Percentiles rank a stretch among this genome's conserved stretches.
These are phyloP conservation scores for Closterium sp. DNA, from an alignment of 139 green algal species.

Conservation along the genomic window DNA sequence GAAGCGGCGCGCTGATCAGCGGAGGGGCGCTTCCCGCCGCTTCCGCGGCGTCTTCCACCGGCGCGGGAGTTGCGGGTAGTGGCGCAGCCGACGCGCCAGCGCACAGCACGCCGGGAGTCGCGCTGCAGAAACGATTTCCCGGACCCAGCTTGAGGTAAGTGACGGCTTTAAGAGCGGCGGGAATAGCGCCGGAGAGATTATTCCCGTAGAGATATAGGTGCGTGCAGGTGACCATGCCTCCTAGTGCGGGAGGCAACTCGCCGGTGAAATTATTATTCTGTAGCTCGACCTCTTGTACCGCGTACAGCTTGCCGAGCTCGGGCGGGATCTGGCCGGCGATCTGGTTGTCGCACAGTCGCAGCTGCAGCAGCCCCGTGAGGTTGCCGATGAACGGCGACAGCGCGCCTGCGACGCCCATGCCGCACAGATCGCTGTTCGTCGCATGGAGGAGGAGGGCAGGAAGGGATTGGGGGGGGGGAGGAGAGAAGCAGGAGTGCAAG, in stretches of 20 bases:
- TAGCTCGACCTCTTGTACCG: not conserved
- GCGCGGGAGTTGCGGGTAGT: not conserved
- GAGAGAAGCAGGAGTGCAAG: not conserved
- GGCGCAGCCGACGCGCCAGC: not conserved
- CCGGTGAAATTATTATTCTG: not conserved
- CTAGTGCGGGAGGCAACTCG: not conserved
- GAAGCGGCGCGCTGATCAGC: not conserved
- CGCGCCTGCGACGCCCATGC: not conserved
- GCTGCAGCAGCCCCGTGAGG: conserved; percentile 11
- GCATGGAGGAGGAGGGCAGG: not conserved
- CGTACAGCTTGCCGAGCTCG: conserved; percentile 1
- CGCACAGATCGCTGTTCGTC: not conserved
- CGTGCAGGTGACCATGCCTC: not conserved
- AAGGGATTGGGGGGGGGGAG: not conserved
- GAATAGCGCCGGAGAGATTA: not conserved
- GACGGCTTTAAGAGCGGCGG: not conserved
- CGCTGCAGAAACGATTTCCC: not conserved
- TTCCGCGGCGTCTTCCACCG: not conserved
- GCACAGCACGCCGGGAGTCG: not conserved
- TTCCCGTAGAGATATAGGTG: not conserved
- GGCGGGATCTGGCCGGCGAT: not conserved
- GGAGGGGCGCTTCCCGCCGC: not conserved
- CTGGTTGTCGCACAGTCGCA: not conserved
- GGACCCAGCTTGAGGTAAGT: not conserved
- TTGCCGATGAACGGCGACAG: conserved; percentile 13